These are phyloP conservation scores for Raffaelea albimanens DNA, from an alignment of 2,329 filamentous ascomycete species.

Conservation along the genomic window DNA sequence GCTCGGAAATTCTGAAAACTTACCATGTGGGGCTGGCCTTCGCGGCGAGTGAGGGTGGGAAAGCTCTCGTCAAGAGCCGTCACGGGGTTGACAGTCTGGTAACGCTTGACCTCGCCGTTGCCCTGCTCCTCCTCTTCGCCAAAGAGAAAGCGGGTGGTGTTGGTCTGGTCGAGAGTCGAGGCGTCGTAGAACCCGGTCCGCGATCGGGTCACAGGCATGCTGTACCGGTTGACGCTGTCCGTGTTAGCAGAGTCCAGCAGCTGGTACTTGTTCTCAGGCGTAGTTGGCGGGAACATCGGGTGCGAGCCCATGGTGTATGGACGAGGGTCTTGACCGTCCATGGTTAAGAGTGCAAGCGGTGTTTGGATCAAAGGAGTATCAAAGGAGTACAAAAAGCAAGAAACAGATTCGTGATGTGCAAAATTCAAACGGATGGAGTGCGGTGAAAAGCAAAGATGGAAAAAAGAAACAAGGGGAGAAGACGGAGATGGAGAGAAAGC, in stretches of 20 bases:
- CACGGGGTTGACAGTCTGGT: slow-evolving; percentile 56
- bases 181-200: slow-evolving; percentile 59
- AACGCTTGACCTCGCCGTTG: slow-evolving; percentile 58
- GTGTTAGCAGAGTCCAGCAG: slow-evolving; percentile 5
- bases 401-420: too few relatives aligned
- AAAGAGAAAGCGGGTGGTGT: slow-evolving; percentile 79
- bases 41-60: slow-evolving; percentile 67
- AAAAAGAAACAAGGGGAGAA: not conserved
- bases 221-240: slow-evolving; percentile 76
- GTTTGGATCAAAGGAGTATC: too few relatives aligned
- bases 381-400: not conserved
- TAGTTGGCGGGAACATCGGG: too few relatives aligned
- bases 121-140: slow-evolving; percentile 57
- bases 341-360: too few relatives aligned
- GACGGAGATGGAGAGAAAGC: not conserved
- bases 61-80: slow-evolving; percentile 61
- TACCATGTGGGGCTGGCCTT: slow-evolving; percentile 35
- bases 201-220: slow-evolving; percentile 75
- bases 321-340: too few relatives aligned
- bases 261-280: not conserved
- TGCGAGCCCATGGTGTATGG: too few relatives aligned
- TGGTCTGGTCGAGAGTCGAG: slow-evolving; percentile 64
- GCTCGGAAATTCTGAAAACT: slow-evolving; percentile 25
- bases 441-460: not conserved
- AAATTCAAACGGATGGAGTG: not conserved